These are phyloP conservation scores for Globisporangium mamillatum DNA, from an alignment of 352 stramenopile species.

Conservation along the genomic window DNA sequence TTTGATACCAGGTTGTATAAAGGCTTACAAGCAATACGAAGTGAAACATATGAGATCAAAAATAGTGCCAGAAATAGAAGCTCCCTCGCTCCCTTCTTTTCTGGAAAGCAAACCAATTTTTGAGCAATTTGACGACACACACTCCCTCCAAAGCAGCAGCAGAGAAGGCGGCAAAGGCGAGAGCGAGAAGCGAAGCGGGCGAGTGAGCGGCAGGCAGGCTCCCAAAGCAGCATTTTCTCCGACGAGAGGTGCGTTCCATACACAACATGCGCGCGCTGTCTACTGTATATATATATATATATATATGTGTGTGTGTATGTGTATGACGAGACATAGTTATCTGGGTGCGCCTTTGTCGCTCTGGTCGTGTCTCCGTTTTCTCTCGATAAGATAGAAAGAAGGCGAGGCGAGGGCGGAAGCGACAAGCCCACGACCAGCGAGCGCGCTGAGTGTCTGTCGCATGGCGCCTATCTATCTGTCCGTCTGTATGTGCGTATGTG, in stretches of 20 bases:
- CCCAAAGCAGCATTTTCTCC: neutral
- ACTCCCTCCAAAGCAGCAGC: neutral
- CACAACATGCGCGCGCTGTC: too few species aligned
- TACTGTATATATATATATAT: neutral
- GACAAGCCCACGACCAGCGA: neutral
- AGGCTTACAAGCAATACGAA: too few species aligned
- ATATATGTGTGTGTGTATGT: neutral
- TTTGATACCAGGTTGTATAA: too few species aligned
- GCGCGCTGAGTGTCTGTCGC: neutral
- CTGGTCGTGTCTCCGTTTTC: neutral
- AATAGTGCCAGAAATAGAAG: neutral
- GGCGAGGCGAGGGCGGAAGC: neutral
- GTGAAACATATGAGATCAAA: too few species aligned
- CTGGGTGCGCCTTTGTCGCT: neutral
- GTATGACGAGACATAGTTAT: neutral
- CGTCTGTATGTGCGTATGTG: neutral
- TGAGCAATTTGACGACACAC: conserved; percentile 1
- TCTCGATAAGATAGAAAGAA: neutral
- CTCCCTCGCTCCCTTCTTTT: neutral
- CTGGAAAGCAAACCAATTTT: neutral
- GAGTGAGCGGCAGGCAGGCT: neutral
- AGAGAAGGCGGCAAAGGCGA: neutral
- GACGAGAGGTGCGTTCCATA: neutral
- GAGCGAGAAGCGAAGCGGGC: neutral
- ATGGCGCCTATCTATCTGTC: neutral